Conservation (phyloP, 345 rosid genomes). For the Lepidium sativum region DNA sequence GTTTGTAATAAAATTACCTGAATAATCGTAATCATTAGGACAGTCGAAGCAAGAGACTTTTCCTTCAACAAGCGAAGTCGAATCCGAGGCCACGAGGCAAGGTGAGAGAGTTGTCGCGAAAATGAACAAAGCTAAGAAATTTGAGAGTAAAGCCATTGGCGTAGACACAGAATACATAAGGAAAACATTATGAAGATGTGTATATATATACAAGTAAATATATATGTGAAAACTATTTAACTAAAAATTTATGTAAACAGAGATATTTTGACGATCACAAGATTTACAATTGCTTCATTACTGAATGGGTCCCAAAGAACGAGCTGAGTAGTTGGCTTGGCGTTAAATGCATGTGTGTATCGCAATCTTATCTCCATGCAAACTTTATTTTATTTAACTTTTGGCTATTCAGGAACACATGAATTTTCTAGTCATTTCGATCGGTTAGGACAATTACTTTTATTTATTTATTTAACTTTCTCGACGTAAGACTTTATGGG, state of each 20-base stretch:
- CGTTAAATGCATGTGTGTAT: slow-evolving; percentile 24
- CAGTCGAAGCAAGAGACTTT: slow-evolving; percentile 68
- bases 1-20: slow-evolving; percentile 36
- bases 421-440: neutral
- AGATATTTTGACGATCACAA: neutral
- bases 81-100: slow-evolving; percentile 28
- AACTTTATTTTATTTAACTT: neutral
- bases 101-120: slow-evolving; percentile 32
- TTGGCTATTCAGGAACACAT: neutral
- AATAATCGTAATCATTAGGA: slow-evolving; percentile 32
- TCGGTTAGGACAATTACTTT: neutral
- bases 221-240: too few species aligned
- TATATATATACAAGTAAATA: neutral
- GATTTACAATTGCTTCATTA: slow-evolving; percentile 22
- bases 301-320: slow-evolving; percentile 26
- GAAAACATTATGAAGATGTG: neutral
- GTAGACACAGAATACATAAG: slow-evolving; percentile 7
- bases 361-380: slow-evolving; percentile 4
- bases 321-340: slow-evolving; percentile 31
- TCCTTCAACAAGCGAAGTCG: slow-evolving; percentile 32
- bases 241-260: neutral
- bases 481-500: too few species aligned
- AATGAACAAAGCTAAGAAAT: slow-evolving; percentile 20
- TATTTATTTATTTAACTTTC: too few species aligned
- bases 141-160: slow-evolving; percentile 35